Conservation (phyloP, 1,284 basidiomycete species). For the Moniliella sp. region DNA sequence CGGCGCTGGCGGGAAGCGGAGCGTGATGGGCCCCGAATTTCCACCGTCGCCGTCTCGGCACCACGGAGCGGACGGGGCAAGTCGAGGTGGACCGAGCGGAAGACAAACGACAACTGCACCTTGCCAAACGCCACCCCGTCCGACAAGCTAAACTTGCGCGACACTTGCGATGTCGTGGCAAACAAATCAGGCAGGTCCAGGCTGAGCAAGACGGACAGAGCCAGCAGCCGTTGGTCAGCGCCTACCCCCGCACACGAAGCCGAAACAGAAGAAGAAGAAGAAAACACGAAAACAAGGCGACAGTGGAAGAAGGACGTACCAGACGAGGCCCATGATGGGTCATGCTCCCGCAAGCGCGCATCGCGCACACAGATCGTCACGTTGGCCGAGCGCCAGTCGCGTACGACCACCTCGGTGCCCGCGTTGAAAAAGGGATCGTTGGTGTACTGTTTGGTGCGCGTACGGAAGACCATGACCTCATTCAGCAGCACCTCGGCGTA, state of each 20-base stretch:
- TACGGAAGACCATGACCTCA: conserved; percentile 43
- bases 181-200: conserved; percentile 16
- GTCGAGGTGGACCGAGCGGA: conserved; percentile 42
- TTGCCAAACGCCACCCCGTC: conserved; percentile 51
- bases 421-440: conserved; percentile 54
- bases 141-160: conserved; percentile 42
- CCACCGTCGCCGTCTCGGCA: conserved; percentile 54
- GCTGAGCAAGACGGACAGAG: conserved; percentile 49
- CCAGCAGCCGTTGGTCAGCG: no score
- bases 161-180: conserved; percentile 39
- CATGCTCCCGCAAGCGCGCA: conserved; percentile 41
- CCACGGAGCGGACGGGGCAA: conserved; percentile 42
- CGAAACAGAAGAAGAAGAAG: no score
- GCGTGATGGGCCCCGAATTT: conserved; percentile 36
- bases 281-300: no score
- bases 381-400: conserved; percentile 47
- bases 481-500: conserved; percentile 44
- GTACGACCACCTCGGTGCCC: conserved; percentile 50
- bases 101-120: conserved; percentile 34
- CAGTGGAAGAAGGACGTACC: conserved; percentile 11
- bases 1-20: conserved; percentile 21
- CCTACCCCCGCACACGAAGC: no score
- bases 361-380: conserved; percentile 51
- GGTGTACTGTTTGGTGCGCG: conserved; percentile 35
- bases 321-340: no score